Conservation (phyloP, 108 stramenopile genomes). For the Cylindrotheca fusiformis region DNA sequence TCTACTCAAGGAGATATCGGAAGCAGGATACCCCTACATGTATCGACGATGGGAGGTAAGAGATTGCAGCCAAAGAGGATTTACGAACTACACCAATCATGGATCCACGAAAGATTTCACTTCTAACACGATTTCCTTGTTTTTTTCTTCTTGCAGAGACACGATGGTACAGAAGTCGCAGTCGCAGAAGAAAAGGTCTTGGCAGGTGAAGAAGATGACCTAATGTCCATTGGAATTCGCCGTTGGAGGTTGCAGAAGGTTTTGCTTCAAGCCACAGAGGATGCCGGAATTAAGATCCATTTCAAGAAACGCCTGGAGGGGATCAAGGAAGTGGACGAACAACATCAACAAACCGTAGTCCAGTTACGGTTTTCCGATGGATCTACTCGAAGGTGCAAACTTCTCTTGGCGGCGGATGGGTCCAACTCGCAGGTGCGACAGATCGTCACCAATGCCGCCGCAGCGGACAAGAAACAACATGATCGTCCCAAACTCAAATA, state of each 20-base stretch:
- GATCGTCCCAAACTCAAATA: slow-evolving; percentile 14
- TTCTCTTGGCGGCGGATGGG: slow-evolving; percentile 62
- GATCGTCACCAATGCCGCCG: slow-evolving; percentile 28
- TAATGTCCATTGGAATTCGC: slow-evolving; percentile 56
- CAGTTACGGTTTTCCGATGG: slow-evolving; percentile 52
- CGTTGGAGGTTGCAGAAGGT: slow-evolving; percentile 66
- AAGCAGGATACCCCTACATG: slow-evolving; percentile 59
- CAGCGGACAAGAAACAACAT: slow-evolving; percentile 4
- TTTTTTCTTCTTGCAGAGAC: slow-evolving; percentile 25
- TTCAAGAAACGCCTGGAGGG: slow-evolving; percentile 27
- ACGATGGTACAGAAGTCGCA: slow-evolving; percentile 66
- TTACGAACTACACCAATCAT: background rate
- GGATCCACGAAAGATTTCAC: background rate
- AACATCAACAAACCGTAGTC: background rate
- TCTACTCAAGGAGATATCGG: slow-evolving; percentile 32
- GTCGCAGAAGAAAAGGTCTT: slow-evolving; percentile 53
- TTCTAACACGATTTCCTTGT: background rate
- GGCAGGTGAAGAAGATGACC: slow-evolving; percentile 18
- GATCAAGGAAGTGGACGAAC: background rate
- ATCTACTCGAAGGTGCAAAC: slow-evolving; percentile 21
- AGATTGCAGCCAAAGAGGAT: background rate
- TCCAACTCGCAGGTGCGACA: slow-evolving; percentile 59
- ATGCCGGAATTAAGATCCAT: slow-evolving; percentile 48
- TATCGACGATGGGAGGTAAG: slow-evolving; percentile 49
- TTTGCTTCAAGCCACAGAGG: slow-evolving; percentile 38